phyloP scores from a whole-genome alignment of 495 filamentous ascomycete genomes.

The Paragyromitra xinjiangensis region DNA sequence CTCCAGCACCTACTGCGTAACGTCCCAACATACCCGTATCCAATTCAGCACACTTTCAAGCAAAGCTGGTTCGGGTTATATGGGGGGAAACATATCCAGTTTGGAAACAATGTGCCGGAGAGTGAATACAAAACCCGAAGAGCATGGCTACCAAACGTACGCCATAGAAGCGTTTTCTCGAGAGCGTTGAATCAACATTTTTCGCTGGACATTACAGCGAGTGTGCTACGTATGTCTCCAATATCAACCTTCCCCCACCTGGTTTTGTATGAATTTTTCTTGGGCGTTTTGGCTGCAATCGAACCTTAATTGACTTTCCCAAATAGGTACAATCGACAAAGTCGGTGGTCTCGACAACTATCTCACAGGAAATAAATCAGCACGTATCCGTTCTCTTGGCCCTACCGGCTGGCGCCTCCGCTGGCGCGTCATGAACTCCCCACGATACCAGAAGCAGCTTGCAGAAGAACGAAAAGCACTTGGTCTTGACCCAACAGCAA shows the following conservation, averaged over 20 bases:
- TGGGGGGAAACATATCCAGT: slow-evolving; percentile 77
- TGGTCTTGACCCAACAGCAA: slow-evolving; percentile 23
- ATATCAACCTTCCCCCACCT: background rate
- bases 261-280: background rate
- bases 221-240: slow-evolving; percentile 68
- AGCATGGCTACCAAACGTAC: slow-evolving; percentile 87
- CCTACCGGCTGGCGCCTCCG: slow-evolving; percentile 85
- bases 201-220: slow-evolving; percentile 76
- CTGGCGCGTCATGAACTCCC: slow-evolving; percentile 79
- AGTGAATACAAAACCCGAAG: slow-evolving; percentile 83
- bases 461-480: slow-evolving; percentile 44
- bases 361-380: slow-evolving; percentile 75
- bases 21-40: slow-evolving; percentile 83
- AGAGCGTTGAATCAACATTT: slow-evolving; percentile 71
- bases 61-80: slow-evolving; percentile 89
- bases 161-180: slow-evolving; percentile 77
- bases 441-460: slow-evolving; percentile 35
- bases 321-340: slow-evolving; percentile 75
- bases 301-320: background rate
- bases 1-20: slow-evolving; percentile 56
- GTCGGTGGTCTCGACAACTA: slow-evolving; percentile 90
- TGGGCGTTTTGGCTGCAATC: background rate
- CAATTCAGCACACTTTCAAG: slow-evolving; percentile 80
- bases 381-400: slow-evolving; percentile 82
- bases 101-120: slow-evolving; percentile 88